Conservation (phyloP, 2,329 filamentous ascomycete species). For the Calonectria henricotiae region DNA sequence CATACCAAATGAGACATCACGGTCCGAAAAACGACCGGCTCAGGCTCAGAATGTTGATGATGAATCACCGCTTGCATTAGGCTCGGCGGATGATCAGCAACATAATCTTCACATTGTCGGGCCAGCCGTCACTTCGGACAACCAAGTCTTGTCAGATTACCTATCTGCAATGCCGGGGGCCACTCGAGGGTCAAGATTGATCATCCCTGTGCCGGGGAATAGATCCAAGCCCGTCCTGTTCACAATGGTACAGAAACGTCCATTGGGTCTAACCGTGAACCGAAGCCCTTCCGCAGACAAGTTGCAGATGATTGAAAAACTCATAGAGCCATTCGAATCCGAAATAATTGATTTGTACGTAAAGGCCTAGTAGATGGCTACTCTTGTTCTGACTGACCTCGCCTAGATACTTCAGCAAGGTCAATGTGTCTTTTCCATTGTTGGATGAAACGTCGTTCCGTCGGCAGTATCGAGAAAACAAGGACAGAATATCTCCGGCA, state of each 20-base stretch:
- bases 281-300: conserved; percentile 63
- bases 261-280: conserved; percentile 61
- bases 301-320: conserved; percentile 72
- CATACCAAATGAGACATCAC: background rate
- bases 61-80: conserved; percentile 53
- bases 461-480: conserved; percentile 63
- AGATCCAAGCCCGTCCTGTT: conserved; percentile 63
- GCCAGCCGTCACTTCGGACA: conserved; percentile 73
- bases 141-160: conserved; percentile 74
- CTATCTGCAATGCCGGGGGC: conserved; percentile 60
- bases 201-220: conserved; percentile 54
- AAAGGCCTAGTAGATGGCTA: too few species aligned
- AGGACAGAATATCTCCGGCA: conserved; percentile 69
- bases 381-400: conserved; percentile 27
- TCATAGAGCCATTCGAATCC: conserved; percentile 70
- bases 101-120: conserved; percentile 72
- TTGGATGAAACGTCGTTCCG: conserved; percentile 72
- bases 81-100: conserved; percentile 59
- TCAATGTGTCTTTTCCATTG: conserved; percentile 75
- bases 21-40: conserved; percentile 5
- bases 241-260: conserved; percentile 64
- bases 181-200: conserved; percentile 52
- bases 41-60: conserved; percentile 37
- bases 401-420: conserved; percentile 54
- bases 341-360: conserved; percentile 67